phyloP scores from a whole-genome alignment of 805 yeast species.

The Millerozyma acaciae region DNA sequence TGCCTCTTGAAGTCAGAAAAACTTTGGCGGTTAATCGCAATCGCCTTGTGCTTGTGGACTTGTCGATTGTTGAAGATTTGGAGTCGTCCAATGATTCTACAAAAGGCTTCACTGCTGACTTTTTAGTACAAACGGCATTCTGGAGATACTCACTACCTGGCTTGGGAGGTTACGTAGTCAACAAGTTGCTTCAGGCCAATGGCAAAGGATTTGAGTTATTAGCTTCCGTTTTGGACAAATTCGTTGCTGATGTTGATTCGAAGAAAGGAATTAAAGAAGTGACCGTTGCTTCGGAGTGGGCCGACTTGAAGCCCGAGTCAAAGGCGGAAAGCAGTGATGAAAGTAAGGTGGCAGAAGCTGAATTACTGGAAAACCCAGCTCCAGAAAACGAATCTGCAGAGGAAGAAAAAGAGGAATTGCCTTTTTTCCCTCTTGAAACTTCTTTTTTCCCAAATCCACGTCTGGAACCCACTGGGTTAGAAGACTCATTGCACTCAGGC shows the following conservation, averaged over 20 bases:
- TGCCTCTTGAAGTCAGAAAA: slow-evolving; percentile 53
- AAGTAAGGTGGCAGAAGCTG: slow-evolving; percentile 3
- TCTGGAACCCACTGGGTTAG: slow-evolving; percentile 26
- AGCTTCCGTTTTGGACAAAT: slow-evolving; percentile 64
- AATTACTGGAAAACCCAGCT: slow-evolving; percentile 2
- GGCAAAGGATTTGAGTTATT: slow-evolving; percentile 79
- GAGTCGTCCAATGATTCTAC: slow-evolving; percentile 51
- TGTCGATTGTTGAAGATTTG: slow-evolving; percentile 58
- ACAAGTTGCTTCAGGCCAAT: slow-evolving; percentile 74
- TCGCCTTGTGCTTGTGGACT: slow-evolving; percentile 57
- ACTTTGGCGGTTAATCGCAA: slow-evolving; percentile 50
- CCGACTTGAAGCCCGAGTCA: slow-evolving; percentile 28
- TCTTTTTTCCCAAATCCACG: slow-evolving; percentile 65
- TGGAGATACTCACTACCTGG: slow-evolving; percentile 70
- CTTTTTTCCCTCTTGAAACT: slow-evolving; percentile 57
- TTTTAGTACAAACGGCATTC: slow-evolving; percentile 76
- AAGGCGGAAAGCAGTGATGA: slow-evolving; percentile 18
- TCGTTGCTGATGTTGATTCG: slow-evolving; percentile 57
- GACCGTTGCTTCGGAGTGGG: slow-evolving; percentile 30
- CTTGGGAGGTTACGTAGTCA: slow-evolving; percentile 61
- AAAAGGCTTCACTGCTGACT: slow-evolving; percentile 67
- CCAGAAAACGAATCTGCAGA: slow-evolving; percentile 26
- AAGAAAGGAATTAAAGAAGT: slow-evolving; percentile 37
- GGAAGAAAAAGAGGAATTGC: slow-evolving; percentile 27
- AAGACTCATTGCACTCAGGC: slow-evolving; percentile 37